Conservation (phyloP, 2,329 filamentous ascomycete genomes). For the Zasmidium citrigriseum region DNA sequence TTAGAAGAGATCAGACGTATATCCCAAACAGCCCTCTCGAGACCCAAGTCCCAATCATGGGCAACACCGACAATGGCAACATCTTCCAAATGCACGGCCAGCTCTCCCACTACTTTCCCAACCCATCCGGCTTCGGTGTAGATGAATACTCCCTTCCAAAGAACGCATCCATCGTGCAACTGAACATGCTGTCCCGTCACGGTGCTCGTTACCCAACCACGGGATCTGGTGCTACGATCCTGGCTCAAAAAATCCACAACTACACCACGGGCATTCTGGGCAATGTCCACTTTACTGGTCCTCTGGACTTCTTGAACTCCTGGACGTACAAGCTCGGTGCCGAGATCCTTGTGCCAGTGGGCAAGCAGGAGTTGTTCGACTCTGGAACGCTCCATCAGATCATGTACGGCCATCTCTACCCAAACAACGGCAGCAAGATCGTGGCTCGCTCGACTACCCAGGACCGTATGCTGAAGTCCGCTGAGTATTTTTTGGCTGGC, state of each 20-base stretch:
- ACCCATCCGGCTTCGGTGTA: slow-evolving; percentile 69
- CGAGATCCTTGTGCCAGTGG: slow-evolving; percentile 72
- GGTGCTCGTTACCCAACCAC: slow-evolving; percentile 72
- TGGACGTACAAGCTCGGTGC: slow-evolving; percentile 70
- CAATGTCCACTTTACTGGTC: slow-evolving; percentile 54
- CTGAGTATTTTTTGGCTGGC: slow-evolving; percentile 76
- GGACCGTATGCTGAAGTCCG: slow-evolving; percentile 74
- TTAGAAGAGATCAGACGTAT: slow-evolving; percentile 48
- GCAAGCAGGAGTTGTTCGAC: slow-evolving; percentile 61
- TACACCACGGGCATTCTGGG: slow-evolving; percentile 40
- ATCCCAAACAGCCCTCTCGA: slow-evolving; percentile 70
- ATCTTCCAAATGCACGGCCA: slow-evolving; percentile 73
- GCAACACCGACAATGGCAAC: slow-evolving; percentile 59
- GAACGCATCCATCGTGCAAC: slow-evolving; percentile 68
- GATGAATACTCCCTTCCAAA: slow-evolving; percentile 68
- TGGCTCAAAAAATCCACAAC: slow-evolving; percentile 61
- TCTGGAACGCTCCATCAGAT: slow-evolving; percentile 72
- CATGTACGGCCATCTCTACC: slow-evolving; percentile 69
- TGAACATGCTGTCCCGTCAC: slow-evolving; percentile 73
- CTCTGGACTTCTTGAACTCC: slow-evolving; percentile 65
- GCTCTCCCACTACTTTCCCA: slow-evolving; percentile 69
- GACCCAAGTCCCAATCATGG: slow-evolving; percentile 66
- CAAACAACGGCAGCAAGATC: slow-evolving; percentile 69
- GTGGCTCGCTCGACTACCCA: slow-evolving; percentile 74
- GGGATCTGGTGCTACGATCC: slow-evolving; percentile 55